Base-by-base conservation (phyloP, 805 yeast genomes). In the Naumovozyma castellii region DNA sequence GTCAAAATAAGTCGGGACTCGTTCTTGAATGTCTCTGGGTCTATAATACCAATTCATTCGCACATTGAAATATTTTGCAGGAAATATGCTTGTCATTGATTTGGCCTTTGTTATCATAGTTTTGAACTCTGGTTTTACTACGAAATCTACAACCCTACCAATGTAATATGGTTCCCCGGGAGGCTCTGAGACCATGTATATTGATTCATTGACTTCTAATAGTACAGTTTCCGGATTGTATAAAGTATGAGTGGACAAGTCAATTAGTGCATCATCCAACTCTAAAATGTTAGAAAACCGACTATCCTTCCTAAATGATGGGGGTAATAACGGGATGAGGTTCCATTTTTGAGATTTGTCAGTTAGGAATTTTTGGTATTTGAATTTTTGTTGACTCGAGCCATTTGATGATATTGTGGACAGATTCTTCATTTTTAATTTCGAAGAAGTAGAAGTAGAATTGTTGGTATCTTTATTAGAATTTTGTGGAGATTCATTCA, bases 101-200 rank as follows among this genome's bases (percentile, higher is more conserved):
- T 29, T 13, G 10, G 49, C 43, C 3, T 40, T 32, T 8, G 43
- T 37, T 10, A 56, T 54, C 13, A 43, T 40, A 1, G 32, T 30
- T 19, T 46, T 39, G 38, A 40, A 55, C 37, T 50, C 56, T 5
- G 49, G 42, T 41, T 47, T 52, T 37, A 59, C 59, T 3, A 67
- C 69, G 48, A 87, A 85, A 13, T 88, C 92, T 68, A 84, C 73
- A 31, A 90, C 71, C 32, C 90, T 68, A 1, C 94, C 97, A 34
- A 92, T 73, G 52, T 86, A 84, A 65, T 83, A 92, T 0, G 97
- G 97, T 51, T 86, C 96, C 2, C 95, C 92, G 0, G 95, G 86
- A 1, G 95, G 95, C 58, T 86, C 96, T 46, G 92, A 77, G 10
- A 88, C 71, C 78, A 88, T 77, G 56, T 83, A 87, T 8, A 87